Conservation (phyloP, 768 basidiomycete genomes). For the Auricularia auricula-judae region DNA sequence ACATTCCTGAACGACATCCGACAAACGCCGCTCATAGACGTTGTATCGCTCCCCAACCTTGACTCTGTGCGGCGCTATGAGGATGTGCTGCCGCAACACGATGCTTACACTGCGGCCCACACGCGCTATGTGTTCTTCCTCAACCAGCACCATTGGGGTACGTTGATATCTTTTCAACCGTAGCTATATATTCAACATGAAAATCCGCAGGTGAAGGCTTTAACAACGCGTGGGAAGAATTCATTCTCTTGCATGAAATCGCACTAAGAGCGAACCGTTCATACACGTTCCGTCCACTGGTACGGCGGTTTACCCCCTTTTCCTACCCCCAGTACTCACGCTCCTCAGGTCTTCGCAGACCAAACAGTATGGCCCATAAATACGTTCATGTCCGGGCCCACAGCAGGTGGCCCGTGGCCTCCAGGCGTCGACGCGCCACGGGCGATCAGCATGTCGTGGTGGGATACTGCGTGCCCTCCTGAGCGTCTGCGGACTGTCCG, state of each 20-base stretch:
- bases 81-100: not conserved
- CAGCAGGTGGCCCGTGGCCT: slow-evolving; percentile 30
- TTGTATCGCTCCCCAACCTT: not conserved
- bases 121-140: not conserved
- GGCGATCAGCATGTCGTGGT: slow-evolving; percentile 29
- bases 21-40: not conserved
- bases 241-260: slow-evolving; percentile 39
- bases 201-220: slow-evolving; percentile 32
- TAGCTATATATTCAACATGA: not conserved
- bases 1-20: not conserved
- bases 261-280: slow-evolving; percentile 35
- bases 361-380: slow-evolving; percentile 2
- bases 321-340: not conserved
- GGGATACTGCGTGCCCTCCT: slow-evolving; percentile 6
- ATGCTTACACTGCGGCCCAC: not conserved
- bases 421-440: slow-evolving; percentile 23
- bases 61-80: not conserved
- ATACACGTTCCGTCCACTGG: slow-evolving; percentile 25
- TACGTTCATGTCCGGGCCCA: slow-evolving; percentile 22
- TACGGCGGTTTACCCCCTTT: not conserved
- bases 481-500: slow-evolving; percentile 9
- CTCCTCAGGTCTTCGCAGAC: not conserved
- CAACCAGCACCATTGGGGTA: not conserved
- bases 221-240: slow-evolving; percentile 54
- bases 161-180: not conserved